Conservation (phyloP, 805 yeast species). For the Lipomyces starkeyi region DNA sequence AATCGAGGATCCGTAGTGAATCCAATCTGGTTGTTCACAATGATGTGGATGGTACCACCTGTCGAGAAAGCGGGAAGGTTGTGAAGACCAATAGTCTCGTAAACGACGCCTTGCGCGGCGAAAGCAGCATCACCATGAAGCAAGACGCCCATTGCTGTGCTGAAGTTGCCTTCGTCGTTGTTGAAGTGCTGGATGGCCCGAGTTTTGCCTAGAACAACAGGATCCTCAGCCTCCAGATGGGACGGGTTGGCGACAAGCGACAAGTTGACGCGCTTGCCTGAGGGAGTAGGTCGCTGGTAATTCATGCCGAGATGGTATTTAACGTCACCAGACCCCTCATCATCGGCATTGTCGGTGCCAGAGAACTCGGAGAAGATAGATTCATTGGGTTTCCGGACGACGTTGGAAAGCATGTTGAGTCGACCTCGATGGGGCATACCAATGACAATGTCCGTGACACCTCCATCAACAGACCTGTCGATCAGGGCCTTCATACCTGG, state of each 20-base stretch:
- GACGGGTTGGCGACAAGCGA: conserved; percentile 99
- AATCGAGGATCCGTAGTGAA: conserved; percentile 98
- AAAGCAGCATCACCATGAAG: conserved; percentile 99
- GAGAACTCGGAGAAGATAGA: conserved; percentile 95
- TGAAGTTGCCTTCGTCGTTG: conserved; percentile 78
- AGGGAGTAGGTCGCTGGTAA: conserved; percentile 97
- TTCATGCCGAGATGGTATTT: conserved; percentile 99
- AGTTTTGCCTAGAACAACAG: conserved; percentile 97
- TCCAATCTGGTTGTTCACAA: conserved; percentile 98
- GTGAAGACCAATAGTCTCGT: conserved; percentile 96
- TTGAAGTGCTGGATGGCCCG: conserved; percentile 94
- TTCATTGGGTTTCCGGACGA: conserved; percentile 97
- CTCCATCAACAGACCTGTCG: conserved; percentile 83
- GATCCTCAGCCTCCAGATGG: conserved; percentile 98
- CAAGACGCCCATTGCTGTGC: conserved; percentile 89
- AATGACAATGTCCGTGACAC: conserved; percentile 93
- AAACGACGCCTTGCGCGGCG: conserved; percentile 98
- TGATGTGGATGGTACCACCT: conserved; percentile 97
- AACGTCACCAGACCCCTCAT: conserved; percentile 98
- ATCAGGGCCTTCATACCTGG: conserved; percentile 97
- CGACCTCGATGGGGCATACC: conserved; percentile 99
- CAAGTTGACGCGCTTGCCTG: conserved; percentile 93
- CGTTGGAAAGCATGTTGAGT: conserved; percentile 95
- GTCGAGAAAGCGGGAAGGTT: conserved; percentile 93
- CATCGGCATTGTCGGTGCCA: conserved; percentile 79